phyloP scores from a whole-genome alignment of 805 yeast species.

The Ogataea philodendri region DNA sequence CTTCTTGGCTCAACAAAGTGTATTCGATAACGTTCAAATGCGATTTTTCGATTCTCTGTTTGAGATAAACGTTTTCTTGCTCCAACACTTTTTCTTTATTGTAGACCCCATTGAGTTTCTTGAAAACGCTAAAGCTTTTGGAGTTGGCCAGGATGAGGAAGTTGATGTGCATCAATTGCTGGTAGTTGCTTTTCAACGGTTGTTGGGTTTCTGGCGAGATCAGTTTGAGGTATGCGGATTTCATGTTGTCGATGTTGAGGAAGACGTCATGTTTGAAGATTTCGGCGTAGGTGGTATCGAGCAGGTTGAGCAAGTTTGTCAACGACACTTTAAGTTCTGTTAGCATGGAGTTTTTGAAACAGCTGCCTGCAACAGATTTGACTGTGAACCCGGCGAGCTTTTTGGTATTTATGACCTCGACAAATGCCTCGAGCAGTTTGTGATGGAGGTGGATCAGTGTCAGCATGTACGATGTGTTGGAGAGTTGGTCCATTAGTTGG shows the following conservation, averaged over 20 bases:
- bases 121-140: conserved; percentile 18
- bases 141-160: conserved; percentile 18
- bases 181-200: conserved; percentile 1
- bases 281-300: conserved; percentile 8
- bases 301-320: conserved; percentile 1
- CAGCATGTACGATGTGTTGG: conserved; percentile 13
- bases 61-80: conserved; percentile 11
- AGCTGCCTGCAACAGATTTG: conserved; percentile 15
- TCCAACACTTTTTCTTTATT: conserved; percentile 9
- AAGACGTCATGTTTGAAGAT: conserved; percentile 18
- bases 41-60: conserved; percentile 8
- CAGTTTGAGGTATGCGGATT: conserved; percentile 8
- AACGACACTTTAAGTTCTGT: conserved; percentile 6
- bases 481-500: conserved; percentile 17
- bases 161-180: conserved; percentile 15
- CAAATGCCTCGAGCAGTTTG: conserved; percentile 8
- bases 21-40: conserved; percentile 1
- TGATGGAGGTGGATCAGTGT: conserved; percentile 15
- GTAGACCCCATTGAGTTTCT: conserved; percentile 15
- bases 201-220: background rate
- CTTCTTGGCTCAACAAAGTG: conserved; percentile 7
- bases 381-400: conserved; percentile 13
- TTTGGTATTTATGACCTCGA: conserved; percentile 14
- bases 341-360: conserved; percentile 18
- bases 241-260: conserved; percentile 13